phyloP scores from a whole-genome alignment of 306 rosid genomes.

The Ormosia emarginata region DNA sequence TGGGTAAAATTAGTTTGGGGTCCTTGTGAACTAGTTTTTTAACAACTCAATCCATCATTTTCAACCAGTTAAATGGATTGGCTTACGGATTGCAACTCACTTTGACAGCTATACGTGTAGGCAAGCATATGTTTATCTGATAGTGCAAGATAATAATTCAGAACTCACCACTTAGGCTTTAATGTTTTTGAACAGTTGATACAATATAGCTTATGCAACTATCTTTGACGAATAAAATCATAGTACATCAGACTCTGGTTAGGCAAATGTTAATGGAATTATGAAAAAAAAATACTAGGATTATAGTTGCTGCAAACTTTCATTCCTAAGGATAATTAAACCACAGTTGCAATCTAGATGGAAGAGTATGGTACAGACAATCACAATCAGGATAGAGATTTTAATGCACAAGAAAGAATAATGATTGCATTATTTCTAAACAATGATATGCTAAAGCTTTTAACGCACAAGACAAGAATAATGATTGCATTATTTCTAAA shows the following conservation, averaged over 20 bases:
- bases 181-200: not conserved
- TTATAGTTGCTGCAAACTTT: not conserved
- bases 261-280: not conserved
- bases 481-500: not conserved
- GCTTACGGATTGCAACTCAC: no score
- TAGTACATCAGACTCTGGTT: not conserved
- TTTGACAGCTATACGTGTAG: no score
- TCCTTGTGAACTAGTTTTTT: no score
- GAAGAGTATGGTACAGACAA: not conserved
- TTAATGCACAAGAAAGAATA: not conserved
- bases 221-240: not conserved
- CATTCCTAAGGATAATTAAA: not conserved
- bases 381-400: not conserved
- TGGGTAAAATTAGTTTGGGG: no score
- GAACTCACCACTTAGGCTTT: not conserved
- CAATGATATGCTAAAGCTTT: not conserved
- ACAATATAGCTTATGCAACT: not conserved
- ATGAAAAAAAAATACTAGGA: not conserved
- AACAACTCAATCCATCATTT: no score
- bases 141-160: slow-evolving; percentile 35
- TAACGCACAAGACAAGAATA: not conserved
- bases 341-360: not conserved
- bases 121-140: slow-evolving; percentile 93
- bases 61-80: no score
- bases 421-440: not conserved